Base-by-base conservation (phyloP, 176 grass and related monocot species). In the Avena sativa region DNA sequence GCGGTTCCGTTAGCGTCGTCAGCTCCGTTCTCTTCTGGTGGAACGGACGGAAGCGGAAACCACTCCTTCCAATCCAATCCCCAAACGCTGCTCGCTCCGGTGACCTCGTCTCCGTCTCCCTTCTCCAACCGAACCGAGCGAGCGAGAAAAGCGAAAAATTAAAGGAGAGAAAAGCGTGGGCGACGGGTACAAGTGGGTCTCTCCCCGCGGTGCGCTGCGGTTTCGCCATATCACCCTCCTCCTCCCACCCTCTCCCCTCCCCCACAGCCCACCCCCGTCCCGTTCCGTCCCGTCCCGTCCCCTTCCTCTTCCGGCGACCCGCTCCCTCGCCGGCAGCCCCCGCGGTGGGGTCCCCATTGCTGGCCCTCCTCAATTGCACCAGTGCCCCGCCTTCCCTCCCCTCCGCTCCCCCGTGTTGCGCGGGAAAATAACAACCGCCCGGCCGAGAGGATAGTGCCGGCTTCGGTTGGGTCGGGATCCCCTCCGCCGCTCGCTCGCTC, bases 221-320 rank as follows among this genome's bases (percentile, higher is more conserved):
- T 77, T 89, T 93, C 86, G 30, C 85, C 59, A 89, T 65, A 82
- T 80, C 65, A 71, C 83, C 80, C 72, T 49, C 77, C 88, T 40
- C 34, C 38, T 71, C 32, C 3, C 5, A 0, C 40, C 40, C 70
- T 3, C 68, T 15, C 15, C 60, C 60, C 60, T 4, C 13, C 28
- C 79, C 44, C 6, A 77, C 48, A 25, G 4, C 66, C 57, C 30
- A 23, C 58, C 17, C 44, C 14, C 11, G 4, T 9, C 16, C 66
- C 32, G 32, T 44, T 58, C 88, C 69, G 80, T 87, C 47, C 90
- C 91, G 77, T 68, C 32, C 65, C 81, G 73, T 85, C 65, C 47
- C 76, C 65, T 81, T 68, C 66, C 20, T 14, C 46, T 78, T 61
- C 63, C 6, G 38, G 9, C 69, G 77, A n/a, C 71, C 44, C 19